Percentiles rank a stretch among this genome's conserved stretches.
Evolutionary conservation across 768 basidiomycete genomes (phyloP).

Genomic region (Tylopilus felleus): DNA sequence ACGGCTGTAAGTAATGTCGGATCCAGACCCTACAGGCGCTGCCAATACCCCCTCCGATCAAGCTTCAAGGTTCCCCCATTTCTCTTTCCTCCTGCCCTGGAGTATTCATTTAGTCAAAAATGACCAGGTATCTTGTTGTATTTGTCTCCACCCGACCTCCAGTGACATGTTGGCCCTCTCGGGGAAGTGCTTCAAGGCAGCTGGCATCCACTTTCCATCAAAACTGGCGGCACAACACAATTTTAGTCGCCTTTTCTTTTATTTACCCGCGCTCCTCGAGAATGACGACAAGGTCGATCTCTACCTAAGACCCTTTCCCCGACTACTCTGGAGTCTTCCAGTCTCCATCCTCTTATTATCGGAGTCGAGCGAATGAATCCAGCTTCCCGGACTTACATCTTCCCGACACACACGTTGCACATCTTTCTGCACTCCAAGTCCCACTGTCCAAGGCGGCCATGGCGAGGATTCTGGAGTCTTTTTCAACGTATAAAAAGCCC

Average conservation of each 20-base stretch:
- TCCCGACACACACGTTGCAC: too few relatives aligned
- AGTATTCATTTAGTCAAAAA: background rate
- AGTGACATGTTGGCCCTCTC: background rate
- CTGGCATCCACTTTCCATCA: background rate
- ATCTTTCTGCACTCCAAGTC: background rate
- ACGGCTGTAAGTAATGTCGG: too few relatives aligned
- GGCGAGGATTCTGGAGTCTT: conserved; percentile 2
- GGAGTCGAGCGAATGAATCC: background rate
- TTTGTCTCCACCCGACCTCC: conserved; percentile 2
- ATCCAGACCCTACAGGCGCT: too few relatives aligned
- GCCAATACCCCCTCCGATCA: too few relatives aligned
- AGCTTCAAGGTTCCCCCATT: background rate
- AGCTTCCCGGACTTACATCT: background rate
- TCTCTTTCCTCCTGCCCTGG: background rate
- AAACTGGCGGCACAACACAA: background rate
- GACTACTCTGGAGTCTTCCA: background rate
- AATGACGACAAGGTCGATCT: background rate
- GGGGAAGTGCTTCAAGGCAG: background rate
- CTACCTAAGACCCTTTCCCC: background rate
- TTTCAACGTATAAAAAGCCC: background rate
- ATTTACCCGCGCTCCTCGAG: background rate
- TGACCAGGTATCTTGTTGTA: background rate
- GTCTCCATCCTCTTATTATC: background rate
- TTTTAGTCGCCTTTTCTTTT: background rate
- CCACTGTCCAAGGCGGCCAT: background rate